Evolutionary conservation across 2,329 filamentous ascomycete species (phyloP).

Genomic region (Paramyrothecium roridum): DNA sequence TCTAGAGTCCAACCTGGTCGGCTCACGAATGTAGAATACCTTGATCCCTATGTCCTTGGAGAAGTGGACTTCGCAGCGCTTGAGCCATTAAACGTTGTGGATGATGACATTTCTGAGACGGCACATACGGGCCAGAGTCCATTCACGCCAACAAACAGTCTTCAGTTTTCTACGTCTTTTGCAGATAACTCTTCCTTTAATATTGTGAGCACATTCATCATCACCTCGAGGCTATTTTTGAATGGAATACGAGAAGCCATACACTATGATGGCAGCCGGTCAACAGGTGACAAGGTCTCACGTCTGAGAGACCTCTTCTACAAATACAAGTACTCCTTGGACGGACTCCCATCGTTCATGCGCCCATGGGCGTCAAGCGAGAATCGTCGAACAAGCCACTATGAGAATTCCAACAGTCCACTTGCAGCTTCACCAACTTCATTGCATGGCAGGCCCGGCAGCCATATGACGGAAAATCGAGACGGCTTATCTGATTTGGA

Average conservation of each 20-base stretch:
- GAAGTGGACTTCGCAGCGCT: slow-evolving; percentile 26
- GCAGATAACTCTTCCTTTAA: slow-evolving; percentile 8
- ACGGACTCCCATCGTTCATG: slow-evolving; percentile 6
- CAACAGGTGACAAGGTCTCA: neutral
- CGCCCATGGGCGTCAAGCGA: too few species aligned
- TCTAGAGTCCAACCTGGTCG: slow-evolving; percentile 15
- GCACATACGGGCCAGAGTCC: neutral
- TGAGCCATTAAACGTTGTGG: slow-evolving; percentile 26
- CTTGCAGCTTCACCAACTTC: too few species aligned
- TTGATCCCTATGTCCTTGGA: slow-evolving; percentile 22
- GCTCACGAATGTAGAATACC: slow-evolving; percentile 17
- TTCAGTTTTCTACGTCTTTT: slow-evolving; percentile 4
- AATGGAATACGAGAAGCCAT: slow-evolving; percentile 12
- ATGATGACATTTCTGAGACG: slow-evolving; percentile 25
- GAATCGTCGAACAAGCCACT: too few species aligned
- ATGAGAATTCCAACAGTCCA: too few species aligned
- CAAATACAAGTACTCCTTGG: slow-evolving; percentile 25
- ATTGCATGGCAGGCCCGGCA: too few species aligned
- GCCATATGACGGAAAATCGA: slow-evolving; percentile 8
- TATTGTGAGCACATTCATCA: slow-evolving; percentile 22
- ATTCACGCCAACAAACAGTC: neutral
- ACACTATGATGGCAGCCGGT: too few species aligned
- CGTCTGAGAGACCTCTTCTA: slow-evolving; percentile 21
- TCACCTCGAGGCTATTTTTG: slow-evolving; percentile 22
- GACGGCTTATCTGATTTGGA: too few species aligned